phyloP scores from a whole-genome alignment of 2,329 filamentous ascomycete species.

The Arthrobotrys sinensis region DNA sequence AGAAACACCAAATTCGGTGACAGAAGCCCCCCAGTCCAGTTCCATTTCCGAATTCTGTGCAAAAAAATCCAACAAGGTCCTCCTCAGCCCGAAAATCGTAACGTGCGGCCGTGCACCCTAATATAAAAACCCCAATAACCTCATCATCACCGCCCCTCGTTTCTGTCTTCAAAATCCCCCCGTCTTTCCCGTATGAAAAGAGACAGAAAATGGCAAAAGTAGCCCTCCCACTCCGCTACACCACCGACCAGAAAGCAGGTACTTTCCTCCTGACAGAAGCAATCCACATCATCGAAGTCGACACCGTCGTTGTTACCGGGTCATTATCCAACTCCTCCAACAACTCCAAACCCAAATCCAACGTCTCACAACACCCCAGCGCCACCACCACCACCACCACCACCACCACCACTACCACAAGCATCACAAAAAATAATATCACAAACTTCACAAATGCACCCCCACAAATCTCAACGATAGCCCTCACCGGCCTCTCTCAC shows the following conservation, averaged over 20 bases:
- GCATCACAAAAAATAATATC: background rate
- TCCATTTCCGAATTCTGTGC: slow-evolving; percentile 19
- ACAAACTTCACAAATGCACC: background rate
- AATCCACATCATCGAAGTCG: slow-evolving; percentile 27
- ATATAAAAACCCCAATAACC: too few species aligned
- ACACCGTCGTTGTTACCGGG: background rate
- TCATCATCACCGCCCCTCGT: too few species aligned
- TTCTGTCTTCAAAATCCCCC: too few species aligned
- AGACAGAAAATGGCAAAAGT: background rate
- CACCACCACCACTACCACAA: background rate
- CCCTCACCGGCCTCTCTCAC: slow-evolving; percentile 10
- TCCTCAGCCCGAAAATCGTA: background rate
- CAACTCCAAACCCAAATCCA: slow-evolving; percentile 24
- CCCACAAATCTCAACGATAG: slow-evolving; percentile 11
- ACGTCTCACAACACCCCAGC: slow-evolving; percentile 12
- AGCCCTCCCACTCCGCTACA: background rate
- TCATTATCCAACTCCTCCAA: background rate
- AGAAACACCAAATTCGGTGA: background rate
- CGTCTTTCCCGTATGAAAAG: background rate
- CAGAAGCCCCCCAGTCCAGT: background rate
- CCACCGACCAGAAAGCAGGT: background rate
- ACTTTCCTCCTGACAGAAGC: slow-evolving; percentile 1
- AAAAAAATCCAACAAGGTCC: slow-evolving; percentile 12
- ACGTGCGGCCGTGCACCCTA: too few species aligned
- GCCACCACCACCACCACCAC: background rate